These are phyloP conservation scores for Durio zibethinus DNA, from an alignment of 345 rosid genomes.

Conservation along the genomic window DNA sequence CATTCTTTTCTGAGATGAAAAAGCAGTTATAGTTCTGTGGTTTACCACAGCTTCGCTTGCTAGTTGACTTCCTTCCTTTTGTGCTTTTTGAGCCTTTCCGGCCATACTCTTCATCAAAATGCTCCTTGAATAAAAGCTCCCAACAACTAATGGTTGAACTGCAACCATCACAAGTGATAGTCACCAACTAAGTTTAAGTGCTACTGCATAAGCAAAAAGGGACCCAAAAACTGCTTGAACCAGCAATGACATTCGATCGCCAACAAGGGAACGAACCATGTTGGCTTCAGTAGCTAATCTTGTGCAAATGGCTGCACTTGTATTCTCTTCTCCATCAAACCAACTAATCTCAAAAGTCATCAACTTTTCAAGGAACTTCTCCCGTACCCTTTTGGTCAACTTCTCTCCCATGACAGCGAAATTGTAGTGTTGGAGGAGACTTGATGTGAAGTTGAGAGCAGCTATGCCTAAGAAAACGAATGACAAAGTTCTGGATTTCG, in stretches of 20 bases:
- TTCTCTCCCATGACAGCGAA: slow-evolving; percentile 66
- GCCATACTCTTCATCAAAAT: slow-evolving; percentile 59
- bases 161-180: slow-evolving; percentile 57
- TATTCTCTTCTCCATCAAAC: slow-evolving; percentile 66
- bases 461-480: slow-evolving; percentile 48
- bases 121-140: slow-evolving; percentile 51
- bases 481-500: slow-evolving; percentile 43
- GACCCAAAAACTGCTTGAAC: slow-evolving; percentile 59
- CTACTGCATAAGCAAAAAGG: slow-evolving; percentile 43
- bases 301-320: slow-evolving; percentile 64
- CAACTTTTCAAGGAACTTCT: slow-evolving; percentile 45
- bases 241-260: slow-evolving; percentile 60
- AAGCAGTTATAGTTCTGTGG: slow-evolving; percentile 73
- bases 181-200: slow-evolving; percentile 53
- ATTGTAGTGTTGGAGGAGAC: slow-evolving; percentile 58
- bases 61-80: slow-evolving; percentile 64
- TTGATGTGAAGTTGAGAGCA: slow-evolving; percentile 44
- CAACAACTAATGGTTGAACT: slow-evolving; percentile 55
- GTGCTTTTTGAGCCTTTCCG: slow-evolving; percentile 59
- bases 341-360: slow-evolving; percentile 63
- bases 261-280: slow-evolving; percentile 54
- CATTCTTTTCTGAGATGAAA: slow-evolving; percentile 66
- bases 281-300: slow-evolving; percentile 60
- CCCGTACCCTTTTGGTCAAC: slow-evolving; percentile 58
- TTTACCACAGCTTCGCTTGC: slow-evolving; percentile 65